Percentiles rank a stretch among this genome's conserved stretches.
Conservation (phyloP, 2,329 filamentous ascomycete genomes). For the Amylocarpus encephaloides region DNA sequence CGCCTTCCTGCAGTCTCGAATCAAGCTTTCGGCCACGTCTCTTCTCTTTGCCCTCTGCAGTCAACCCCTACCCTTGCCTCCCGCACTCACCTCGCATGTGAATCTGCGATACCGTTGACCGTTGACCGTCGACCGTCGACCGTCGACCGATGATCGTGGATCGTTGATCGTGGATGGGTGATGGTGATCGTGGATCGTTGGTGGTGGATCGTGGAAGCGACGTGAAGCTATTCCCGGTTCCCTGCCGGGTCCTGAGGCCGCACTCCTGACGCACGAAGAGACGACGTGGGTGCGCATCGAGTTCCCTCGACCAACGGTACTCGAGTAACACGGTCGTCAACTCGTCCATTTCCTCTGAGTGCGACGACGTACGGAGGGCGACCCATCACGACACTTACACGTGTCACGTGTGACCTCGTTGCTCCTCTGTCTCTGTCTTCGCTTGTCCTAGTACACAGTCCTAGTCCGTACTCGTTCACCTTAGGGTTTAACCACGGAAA, state of each 20-base stretch:
- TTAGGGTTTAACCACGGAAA: too few relatives aligned
- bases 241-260: too few relatives aligned
- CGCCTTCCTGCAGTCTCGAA: slow-evolving; percentile 7
- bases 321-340: not conserved
- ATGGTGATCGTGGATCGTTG: slow-evolving; percentile 23
- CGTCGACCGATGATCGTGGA: not conserved
- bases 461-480: too few relatives aligned
- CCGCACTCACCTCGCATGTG: slow-evolving; percentile 16
- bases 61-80: slow-evolving; percentile 23
- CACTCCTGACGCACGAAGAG: not conserved
- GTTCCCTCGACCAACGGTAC: not conserved
- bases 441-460: too few relatives aligned
- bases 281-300: not conserved
- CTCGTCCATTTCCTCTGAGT: not conserved
- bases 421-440: too few relatives aligned
- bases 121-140: slow-evolving; percentile 15
- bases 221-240: slow-evolving; percentile 21
- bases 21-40: slow-evolving; percentile 18
- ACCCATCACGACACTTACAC: slow-evolving; percentile 14
- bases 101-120: slow-evolving; percentile 25
- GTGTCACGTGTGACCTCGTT: too few relatives aligned
- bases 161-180: too few relatives aligned
- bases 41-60: slow-evolving; percentile 5
- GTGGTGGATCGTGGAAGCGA: not conserved
- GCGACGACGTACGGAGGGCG: not conserved